Evolutionary conservation across 2,329 filamentous ascomycete species (phyloP).

Genomic region (Alternaria conjuncta): DNA sequence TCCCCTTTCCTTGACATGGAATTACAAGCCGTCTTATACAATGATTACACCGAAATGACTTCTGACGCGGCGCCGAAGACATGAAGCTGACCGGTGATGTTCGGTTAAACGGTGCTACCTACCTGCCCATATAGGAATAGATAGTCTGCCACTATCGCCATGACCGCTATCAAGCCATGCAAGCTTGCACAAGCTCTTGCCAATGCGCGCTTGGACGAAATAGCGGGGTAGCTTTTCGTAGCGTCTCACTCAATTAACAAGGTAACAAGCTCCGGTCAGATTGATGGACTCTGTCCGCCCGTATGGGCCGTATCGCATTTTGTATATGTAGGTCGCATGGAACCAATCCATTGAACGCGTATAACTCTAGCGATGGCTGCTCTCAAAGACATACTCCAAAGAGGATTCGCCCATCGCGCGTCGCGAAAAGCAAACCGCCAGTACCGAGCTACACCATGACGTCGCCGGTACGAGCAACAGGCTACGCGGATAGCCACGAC

Average conservation of each 20-base stretch:
- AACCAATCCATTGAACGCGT: not conserved
- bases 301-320: not conserved
- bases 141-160: conserved; percentile 2
- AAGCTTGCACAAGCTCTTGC: conserved; percentile 21
- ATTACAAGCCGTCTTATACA: not conserved
- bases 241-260: not conserved
- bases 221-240: conserved; percentile 1
- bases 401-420: not conserved
- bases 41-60: not conserved
- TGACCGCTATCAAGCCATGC: conserved; percentile 23
- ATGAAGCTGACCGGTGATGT: not conserved
- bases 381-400: accelerated
- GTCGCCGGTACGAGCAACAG: conserved; percentile 10
- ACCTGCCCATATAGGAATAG: conserved; percentile 30
- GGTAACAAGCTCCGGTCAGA: not conserved
- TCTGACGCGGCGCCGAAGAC: conserved; percentile 21
- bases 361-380: not conserved
- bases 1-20: not conserved
- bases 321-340: not conserved
- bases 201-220: conserved; percentile 7
- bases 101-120: not conserved
- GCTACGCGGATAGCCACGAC: not conserved
- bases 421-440: not conserved
- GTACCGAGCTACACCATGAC: not conserved
- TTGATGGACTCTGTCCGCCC: not conserved